These are phyloP conservation scores for Leccinum olivaceopallidum DNA, from an alignment of 768 basidiomycete species.

Conservation along the genomic window DNA sequence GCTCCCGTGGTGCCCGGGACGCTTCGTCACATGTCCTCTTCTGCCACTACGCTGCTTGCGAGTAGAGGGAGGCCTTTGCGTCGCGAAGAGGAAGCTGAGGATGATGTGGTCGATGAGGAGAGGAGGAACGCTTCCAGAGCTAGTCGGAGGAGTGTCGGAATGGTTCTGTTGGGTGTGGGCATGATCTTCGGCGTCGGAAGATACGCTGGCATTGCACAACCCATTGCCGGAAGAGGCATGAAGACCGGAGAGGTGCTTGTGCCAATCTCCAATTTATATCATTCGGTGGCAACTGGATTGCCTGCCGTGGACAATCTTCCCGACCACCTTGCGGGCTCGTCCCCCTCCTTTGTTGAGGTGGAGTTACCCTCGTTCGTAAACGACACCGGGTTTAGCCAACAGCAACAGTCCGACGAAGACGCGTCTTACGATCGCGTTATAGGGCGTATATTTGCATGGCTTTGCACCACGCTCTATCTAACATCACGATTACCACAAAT, in stretches of 20 bases:
- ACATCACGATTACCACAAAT: constrained; percentile 96
- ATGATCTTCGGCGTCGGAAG: constrained; percentile 69
- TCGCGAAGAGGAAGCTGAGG: constrained; percentile 36
- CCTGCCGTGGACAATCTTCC: constrained; percentile 17
- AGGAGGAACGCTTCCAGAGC: constrained; percentile 53
- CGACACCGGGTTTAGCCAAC: constrained; percentile 7
- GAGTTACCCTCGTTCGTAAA: constrained; percentile 18
- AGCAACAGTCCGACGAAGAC: constrained; percentile 22
- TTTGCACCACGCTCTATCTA: constrained; percentile 89
- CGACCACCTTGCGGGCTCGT: constrained; percentile 5
- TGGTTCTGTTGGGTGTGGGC: constrained; percentile 82
- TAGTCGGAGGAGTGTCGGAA: constrained; percentile 67
- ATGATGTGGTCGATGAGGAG: constrained; percentile 23
- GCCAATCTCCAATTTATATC: constrained; percentile 6
- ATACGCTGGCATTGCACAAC: constrained; percentile 36
- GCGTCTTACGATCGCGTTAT: constrained; percentile 58
- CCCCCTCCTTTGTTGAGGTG: constrained; percentile 13
- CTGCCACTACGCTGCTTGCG: constrained; percentile 25
- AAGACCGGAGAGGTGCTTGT: constrained; percentile 52
- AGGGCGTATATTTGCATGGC: constrained; percentile 93
- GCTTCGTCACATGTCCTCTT: constrained; percentile 31
- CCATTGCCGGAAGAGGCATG: constrained; percentile 28
- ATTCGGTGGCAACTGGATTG: constrained; percentile 1
- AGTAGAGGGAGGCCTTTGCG: constrained; percentile 47
- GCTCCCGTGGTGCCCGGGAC: constrained; percentile 34